Evolutionary conservation across 2,329 filamentous ascomycete species (phyloP), one percentile per base, ranked within the genome.

Genomic region (Phaeosphaeria sp.): DNA sequence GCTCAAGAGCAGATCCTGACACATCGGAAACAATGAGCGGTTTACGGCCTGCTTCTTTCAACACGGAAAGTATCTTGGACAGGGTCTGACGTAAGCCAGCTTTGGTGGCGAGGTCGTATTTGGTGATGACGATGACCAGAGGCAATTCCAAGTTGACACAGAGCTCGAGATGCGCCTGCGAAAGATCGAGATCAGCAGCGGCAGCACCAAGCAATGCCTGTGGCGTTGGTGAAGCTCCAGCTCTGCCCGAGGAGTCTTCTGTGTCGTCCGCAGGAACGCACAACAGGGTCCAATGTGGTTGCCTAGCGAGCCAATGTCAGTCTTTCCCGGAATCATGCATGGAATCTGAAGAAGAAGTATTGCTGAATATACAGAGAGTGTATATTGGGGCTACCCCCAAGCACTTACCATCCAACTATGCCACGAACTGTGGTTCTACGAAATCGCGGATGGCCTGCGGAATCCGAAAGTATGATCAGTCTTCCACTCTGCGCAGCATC

Each of bases 251-350:
- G 43, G 74, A 69, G 48, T 79, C 76, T 46, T 89, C 87, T 11
- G 84, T 82, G 62, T 90, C 90, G 69, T 95, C 91, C 36, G 92
- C 92, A 47, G 92, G 88, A 60, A 98, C 87, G 66, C 96, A 97
- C 2, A 98, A 83, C 21, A 97, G 77, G 1, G 91, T 93, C 89
- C 95, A 99, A 74, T 98, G 93, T 8, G 95, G 95, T 39, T 91
- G 91, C 67, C 67, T 70, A 44, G 36, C 7, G 30, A 30, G 11
- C 15, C 36, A 6, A 6, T 6, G 36, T 39, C 15, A 39, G 36
- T 15, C 15, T 36, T n/a, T 13, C 15, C 17, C 13, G 15, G 11
- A 39, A 6, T 17, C 36, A 39, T 39, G 6, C 36, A n/a, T 39
- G 15, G 15, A 39, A 39, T 39, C 2, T 15, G 15, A n/a, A 39